phyloP scores from a whole-genome alignment of 2,329 filamentous ascomycete genomes.

The Paraconiothyrium sp. region DNA sequence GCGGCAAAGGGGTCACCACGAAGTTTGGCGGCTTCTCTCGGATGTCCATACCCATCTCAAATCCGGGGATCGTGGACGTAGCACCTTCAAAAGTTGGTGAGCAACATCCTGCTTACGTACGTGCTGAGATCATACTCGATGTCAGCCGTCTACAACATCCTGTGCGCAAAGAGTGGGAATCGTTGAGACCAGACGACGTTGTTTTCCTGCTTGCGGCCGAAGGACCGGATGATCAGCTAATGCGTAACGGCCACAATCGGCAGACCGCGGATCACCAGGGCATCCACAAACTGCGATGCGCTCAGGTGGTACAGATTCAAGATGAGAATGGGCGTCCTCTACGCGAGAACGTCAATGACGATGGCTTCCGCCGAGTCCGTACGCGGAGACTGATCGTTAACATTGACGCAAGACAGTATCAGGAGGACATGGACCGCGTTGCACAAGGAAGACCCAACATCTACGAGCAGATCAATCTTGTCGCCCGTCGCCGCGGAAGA shows the following conservation, averaged over 20 bases:
- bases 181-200: constrained; percentile 84
- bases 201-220: constrained; percentile 86
- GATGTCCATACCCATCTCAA: constrained; percentile 89
- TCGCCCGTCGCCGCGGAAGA: constrained; percentile 81
- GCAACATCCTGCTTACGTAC: constrained; percentile 81
- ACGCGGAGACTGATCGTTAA: constrained; percentile 79
- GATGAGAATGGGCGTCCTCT: constrained; percentile 84
- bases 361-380: constrained; percentile 69
- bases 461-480: constrained; percentile 84
- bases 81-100: constrained; percentile 85
- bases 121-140: constrained; percentile 86
- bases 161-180: constrained; percentile 88
- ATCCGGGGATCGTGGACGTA: constrained; percentile 87
- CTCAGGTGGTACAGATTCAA: constrained; percentile 84
- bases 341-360: constrained; percentile 70
- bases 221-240: constrained; percentile 61
- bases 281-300: constrained; percentile 77
- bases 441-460: constrained; percentile 76
- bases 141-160: constrained; percentile 80
- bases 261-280: constrained; percentile 69
- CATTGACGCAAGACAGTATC: constrained; percentile 81
- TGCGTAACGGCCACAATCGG: constrained; percentile 64
- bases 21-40: constrained; percentile 85
- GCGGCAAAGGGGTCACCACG: constrained; percentile 70
- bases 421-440: constrained; percentile 74